Evolutionary conservation across 352 stramenopile genomes (phyloP), one percentile per base, ranked within the genome.

Genomic region (Pythium periplocum): DNA sequence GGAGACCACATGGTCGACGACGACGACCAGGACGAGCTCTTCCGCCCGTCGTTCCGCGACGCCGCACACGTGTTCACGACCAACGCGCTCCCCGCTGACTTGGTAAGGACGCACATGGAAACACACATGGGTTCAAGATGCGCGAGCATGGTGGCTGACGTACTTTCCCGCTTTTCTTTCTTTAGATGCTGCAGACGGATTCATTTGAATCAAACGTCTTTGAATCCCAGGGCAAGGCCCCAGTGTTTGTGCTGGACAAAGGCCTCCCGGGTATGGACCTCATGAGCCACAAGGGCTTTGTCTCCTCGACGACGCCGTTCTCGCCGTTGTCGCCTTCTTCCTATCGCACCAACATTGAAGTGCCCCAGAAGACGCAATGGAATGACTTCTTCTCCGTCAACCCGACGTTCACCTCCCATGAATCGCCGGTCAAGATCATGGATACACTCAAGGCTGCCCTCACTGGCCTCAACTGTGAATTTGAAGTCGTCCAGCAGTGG

Each of bases 241-340:
- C 62, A 26, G 56, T 64, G 43, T 69, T 69, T 44, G 62, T 69
- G 56, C 56, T 65, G 12, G 56, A 65, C 53, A 45, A 61, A 33
- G 50, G 30, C 4, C 35, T 30, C 12, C 48, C 55, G 42, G 42
- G 43, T 12, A 61, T 53, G 12, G 51, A 48, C 17, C 6, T 49
- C 51, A 11, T 58, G 48, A 11, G 48, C 42, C 4, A 57, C 51
- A 17, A 59, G 48, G 54, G 48, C 53, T 61, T 58, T 44, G 53
- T 53, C 32, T 62, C 17, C 17, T 36, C 59, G 10, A 48, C 58
- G 17, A 87, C 74, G 10, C 75, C 76, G 4, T 50, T 72, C 45
- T 87, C 75, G 1, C 75, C 76, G 4, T 50, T 72, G 48, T 87
- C 75, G 1, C 78, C 78, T 5, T 75, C 74, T 5, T 66, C 73